Conservation (phyloP, 2,329 filamentous ascomycete species). For the Lachnellula willkommii region DNA sequence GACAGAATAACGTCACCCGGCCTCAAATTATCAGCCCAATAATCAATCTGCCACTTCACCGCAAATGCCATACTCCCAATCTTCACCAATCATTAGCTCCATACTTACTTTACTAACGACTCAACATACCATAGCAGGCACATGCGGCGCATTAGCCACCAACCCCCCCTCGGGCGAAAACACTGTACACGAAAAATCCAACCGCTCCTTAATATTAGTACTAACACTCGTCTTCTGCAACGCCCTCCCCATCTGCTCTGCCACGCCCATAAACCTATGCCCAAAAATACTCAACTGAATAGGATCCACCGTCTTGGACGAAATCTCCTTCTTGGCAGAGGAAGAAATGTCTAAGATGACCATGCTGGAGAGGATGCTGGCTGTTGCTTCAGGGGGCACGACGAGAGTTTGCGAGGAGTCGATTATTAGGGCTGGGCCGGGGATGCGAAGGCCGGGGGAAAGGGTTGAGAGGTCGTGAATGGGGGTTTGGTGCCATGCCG, state of each 20-base stretch:
- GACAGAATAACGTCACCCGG: constrained; percentile 73
- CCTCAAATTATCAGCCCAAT: constrained; percentile 71
- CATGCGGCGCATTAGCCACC: constrained; percentile 69
- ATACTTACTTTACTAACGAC: not conserved
- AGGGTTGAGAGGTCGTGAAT: constrained; percentile 61
- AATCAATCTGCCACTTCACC: constrained; percentile 67
- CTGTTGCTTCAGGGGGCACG: constrained; percentile 69
- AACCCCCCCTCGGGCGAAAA: constrained; percentile 69
- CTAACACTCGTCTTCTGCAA: constrained; percentile 68
- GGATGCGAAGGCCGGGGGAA: constrained; percentile 23
- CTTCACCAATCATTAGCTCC: not conserved
- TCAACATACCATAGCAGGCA: not conserved
- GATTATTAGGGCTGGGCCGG: constrained; percentile 76
- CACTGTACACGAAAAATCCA: constrained; percentile 75
- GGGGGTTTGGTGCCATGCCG: constrained; percentile 55
- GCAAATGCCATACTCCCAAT: constrained; percentile 10
- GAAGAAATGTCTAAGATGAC: constrained; percentile 66
- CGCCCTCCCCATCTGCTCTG: constrained; percentile 74
- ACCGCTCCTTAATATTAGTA: constrained; percentile 54
- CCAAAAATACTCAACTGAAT: constrained; percentile 72
- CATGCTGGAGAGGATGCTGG: constrained; percentile 64
- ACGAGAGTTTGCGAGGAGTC: constrained; percentile 88
- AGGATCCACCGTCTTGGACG: constrained; percentile 39
- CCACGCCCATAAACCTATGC: constrained; percentile 76
- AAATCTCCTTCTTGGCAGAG: constrained; percentile 26